Conservation (phyloP, 352 stramenopile genomes). For the Pythium myriotylum region DNA sequence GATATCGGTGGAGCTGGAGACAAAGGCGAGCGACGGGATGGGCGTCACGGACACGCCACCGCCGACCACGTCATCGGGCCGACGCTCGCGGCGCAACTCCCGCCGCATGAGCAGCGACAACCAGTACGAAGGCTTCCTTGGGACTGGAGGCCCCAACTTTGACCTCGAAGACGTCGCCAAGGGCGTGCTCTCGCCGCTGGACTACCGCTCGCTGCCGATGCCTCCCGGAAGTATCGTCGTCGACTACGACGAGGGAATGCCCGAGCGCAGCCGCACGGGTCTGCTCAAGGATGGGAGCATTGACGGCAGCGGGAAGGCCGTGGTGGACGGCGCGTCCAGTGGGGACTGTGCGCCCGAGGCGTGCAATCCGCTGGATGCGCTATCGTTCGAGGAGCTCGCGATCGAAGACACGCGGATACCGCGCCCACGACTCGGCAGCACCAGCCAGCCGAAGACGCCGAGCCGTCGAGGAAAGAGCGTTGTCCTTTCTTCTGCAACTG, state of each 20-base stretch:
- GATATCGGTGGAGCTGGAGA: not conserved
- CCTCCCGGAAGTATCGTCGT: conserved; percentile 53
- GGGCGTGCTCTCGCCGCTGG: conserved; percentile 20
- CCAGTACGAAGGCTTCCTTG: conserved; percentile 8
- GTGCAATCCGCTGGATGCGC: conserved; percentile 43
- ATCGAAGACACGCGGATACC: conserved; percentile 14
- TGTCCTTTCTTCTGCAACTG: conserved; percentile 2
- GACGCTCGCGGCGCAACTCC: conserved; percentile 23
- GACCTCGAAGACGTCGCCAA: conserved; percentile 57
- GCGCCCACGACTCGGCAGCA: conserved; percentile 17
- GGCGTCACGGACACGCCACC: not conserved
- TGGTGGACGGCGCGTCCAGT: not conserved
- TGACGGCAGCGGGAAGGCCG: conserved; percentile 19
- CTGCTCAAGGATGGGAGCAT: conserved; percentile 21
- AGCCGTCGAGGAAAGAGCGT: conserved; percentile 28
- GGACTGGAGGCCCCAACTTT: conserved; percentile 4
- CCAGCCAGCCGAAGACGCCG: conserved; percentile 19
- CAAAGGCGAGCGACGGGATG: not conserved
- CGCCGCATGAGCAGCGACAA: conserved; percentile 18
- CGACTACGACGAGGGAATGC: conserved; percentile 52
- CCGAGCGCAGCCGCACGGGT: conserved; percentile 19
- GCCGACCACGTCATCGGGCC: not conserved
- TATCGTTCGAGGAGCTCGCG: conserved; percentile 14
- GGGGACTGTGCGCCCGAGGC: conserved; percentile 46
- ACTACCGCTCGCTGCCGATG: not conserved